These are phyloP conservation scores for Neurospora intermedia DNA, from an alignment of 495 filamentous ascomycete species.

Conservation along the genomic window DNA sequence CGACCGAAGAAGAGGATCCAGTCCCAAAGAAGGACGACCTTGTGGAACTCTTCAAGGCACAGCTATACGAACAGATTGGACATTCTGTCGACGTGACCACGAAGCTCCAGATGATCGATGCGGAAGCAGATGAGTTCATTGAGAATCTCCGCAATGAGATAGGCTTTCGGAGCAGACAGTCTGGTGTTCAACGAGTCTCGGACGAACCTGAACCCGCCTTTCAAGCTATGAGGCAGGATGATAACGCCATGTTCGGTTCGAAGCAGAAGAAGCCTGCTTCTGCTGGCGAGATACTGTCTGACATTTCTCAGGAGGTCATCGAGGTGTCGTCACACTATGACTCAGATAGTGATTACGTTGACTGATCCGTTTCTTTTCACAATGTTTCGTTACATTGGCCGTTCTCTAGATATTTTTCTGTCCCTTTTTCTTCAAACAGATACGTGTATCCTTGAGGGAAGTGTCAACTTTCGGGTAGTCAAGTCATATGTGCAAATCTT, in stretches of 20 bases:
- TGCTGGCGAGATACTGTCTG: not conserved
- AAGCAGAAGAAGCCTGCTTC: not conserved
- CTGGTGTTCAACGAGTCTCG: not conserved
- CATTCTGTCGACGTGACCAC: not conserved
- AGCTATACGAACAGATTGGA: not conserved
- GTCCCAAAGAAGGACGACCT: not conserved
- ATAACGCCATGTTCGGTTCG: not conserved
- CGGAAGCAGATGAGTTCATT: slow-evolving; percentile 6
- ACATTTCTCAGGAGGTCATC: not conserved
- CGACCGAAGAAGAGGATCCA: not conserved
- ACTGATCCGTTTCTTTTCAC: not conserved
- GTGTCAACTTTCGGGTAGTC: not conserved
- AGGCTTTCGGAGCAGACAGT: not conserved
- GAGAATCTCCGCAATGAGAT: not conserved
- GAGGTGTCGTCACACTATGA: not conserved
- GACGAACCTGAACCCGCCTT: not conserved
- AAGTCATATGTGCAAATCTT: not conserved
- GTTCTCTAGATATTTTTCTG: not conserved
- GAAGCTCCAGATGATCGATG: not conserved
- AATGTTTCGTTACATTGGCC: not conserved
- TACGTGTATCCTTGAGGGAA: not conserved
- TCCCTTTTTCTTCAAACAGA: not conserved
- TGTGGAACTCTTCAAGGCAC: not conserved
- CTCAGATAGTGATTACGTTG: not conserved
- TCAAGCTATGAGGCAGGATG: not conserved